phyloP scores from a whole-genome alignment of 202 grass and related monocot genomes.

The Setaria italica region DNA sequence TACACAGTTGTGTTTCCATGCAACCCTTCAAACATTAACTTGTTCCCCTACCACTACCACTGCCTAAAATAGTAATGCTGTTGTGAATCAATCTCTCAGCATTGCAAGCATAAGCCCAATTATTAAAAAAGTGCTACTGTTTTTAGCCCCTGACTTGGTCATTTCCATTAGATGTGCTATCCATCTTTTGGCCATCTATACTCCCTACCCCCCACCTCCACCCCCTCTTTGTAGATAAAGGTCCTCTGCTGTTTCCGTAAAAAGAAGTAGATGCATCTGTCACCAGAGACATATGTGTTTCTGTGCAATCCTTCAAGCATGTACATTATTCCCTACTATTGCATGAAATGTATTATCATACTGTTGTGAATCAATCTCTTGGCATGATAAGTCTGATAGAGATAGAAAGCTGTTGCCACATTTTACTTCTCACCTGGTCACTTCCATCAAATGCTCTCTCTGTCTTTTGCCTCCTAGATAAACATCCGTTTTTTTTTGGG shows the following conservation, averaged over 20 bases:
- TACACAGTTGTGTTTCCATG: background rate
- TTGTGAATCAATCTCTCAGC: background rate
- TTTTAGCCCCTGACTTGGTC: slow-evolving; percentile 10
- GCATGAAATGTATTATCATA: background rate
- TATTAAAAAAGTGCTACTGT: too few relatives aligned
- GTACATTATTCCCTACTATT: background rate
- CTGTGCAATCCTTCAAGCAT: background rate
- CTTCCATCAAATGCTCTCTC: slow-evolving; percentile 20
- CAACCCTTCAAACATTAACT: background rate
- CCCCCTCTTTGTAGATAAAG: too few relatives aligned
- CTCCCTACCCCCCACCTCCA: too few relatives aligned
- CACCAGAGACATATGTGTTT: background rate
- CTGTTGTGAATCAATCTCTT: slow-evolving; percentile 1
- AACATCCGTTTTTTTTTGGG: background rate
- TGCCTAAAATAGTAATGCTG: background rate
- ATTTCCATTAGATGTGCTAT: slow-evolving; percentile 7
- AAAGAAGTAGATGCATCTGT: too few relatives aligned
- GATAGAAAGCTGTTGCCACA: background rate
- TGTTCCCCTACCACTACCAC: background rate
- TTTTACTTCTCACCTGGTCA: slow-evolving; percentile 11
- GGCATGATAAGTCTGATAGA: background rate
- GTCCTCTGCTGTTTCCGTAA: too few relatives aligned
- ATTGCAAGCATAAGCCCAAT: background rate
- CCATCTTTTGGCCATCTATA: background rate
- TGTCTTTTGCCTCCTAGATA: slow-evolving; percentile 14